phyloP scores from a whole-genome alignment of 1,139 yeast species.

The Yamadazyma jaroonii region DNA sequence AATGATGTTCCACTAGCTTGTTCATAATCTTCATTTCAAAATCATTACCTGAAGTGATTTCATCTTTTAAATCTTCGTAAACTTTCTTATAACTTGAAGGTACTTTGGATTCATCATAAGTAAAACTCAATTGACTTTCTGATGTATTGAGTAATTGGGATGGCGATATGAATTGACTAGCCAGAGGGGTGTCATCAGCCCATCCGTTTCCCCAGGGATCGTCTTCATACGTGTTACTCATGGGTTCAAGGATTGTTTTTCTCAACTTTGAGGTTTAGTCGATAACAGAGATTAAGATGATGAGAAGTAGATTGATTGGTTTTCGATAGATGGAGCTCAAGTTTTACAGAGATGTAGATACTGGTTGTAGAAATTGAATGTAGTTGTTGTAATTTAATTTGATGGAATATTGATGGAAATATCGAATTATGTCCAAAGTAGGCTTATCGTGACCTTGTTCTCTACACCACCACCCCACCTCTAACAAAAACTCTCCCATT shows the following conservation, averaged over 20 bases:
- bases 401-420: too few relatives aligned
- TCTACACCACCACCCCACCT: too few relatives aligned
- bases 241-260: not conserved
- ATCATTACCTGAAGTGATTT: constrained; percentile 26
- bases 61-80: constrained; percentile 18
- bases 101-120: constrained; percentile 16
- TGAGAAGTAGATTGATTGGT: too few relatives aligned
- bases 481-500: too few relatives aligned
- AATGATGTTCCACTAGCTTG: constrained; percentile 25
- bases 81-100: constrained; percentile 26
- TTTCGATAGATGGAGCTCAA: too few relatives aligned
- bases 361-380: too few relatives aligned
- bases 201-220: constrained; percentile 48
- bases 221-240: constrained; percentile 16
- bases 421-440: too few relatives aligned
- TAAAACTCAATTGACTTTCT: constrained; percentile 6
- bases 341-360: too few relatives aligned
- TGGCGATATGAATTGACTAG: constrained; percentile 21
- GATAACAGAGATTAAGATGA: too few relatives aligned
- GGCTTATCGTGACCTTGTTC: too few relatives aligned
- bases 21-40: constrained; percentile 29
- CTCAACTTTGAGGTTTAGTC: too few relatives aligned
- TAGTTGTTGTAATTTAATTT: too few relatives aligned
- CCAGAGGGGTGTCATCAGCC: constrained; percentile 20
- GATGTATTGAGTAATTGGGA: constrained; percentile 22